Base-by-base conservation (phyloP, 371 early-diverging fungal genomes). In the Phascolomyces articulosus region DNA sequence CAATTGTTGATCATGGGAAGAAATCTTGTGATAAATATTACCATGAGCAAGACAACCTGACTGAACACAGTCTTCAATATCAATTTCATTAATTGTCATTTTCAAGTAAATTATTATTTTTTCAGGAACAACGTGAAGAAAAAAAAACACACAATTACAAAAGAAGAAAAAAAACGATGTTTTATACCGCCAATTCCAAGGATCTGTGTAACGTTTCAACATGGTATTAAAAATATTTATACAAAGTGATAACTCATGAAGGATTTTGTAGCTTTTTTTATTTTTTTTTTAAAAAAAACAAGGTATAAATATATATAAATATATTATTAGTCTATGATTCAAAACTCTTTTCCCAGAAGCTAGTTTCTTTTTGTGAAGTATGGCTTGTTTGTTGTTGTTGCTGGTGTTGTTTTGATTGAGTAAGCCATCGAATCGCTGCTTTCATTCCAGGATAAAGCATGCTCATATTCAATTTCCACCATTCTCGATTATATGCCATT, bases 401-500 rank as follows among this genome's bases (percentile, higher is more conserved):
- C 0, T 9, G 2, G 6, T 34, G 6, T 34, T 34, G 34, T 34
- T 34, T 34, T 2, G 63, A 23, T 27, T 54, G 63, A 16, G 58
- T 56, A 0, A 77, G 48, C 16, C 68, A 68, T 28, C 87, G 77
- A 16, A 85, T 56, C 1, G 82, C 77, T 4, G 91, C 90, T 60
- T 87, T 80, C 23, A 85, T 69, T 23, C 89, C 92, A 23, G 92
- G 92, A 64, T 84, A 77, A 21, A 93, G 74, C 81, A 92, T 85
- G 1, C 73, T 72, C 20, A 87, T 51, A 59, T 91, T 94, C 54
- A 89, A 77, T 26, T 82, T 75, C 93, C 92, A 92, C 90, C 92
- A 91, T 51, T 76, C 72, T 21, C 83, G 72, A 68, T 94, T 94
- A 71, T 94, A 94, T 55, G 69, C 83, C 85, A 88, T 80, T 64